Evolutionary conservation across 2,329 filamentous ascomycete genomes (phyloP), one percentile per base, ranked within the genome.

Genomic region (Colletotrichum sp.): DNA sequence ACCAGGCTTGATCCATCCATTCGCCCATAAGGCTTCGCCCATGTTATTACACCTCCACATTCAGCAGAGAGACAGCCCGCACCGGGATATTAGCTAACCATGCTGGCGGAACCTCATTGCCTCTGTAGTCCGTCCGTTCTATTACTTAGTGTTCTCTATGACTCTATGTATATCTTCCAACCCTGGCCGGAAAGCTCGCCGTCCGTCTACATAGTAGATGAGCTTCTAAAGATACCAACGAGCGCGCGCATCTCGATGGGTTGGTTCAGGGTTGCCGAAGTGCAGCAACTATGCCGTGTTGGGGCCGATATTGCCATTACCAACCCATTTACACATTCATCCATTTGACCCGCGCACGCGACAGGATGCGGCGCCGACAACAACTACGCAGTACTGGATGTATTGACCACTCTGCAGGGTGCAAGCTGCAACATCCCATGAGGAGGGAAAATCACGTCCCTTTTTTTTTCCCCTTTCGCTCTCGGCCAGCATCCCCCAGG

Each of bases 1-100:
- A 34, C 32, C 44, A 71, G 34, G 34, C 67, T 36, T 49, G n/a
- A 22, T 44, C 59, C 44, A 49, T 49, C 32, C 27, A 71, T 55
- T 62, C 25, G 36, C 9, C 62, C 34, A 62, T 62, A 70, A 62
- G 68, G 52, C 68, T 30, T 62, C 61, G 39, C 44, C 29, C 67
- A n/a, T 65, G 67, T 72, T 71, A 71, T 67, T 71, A 36, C 16
- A 62, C 72, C 44, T 62, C 72, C 72, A 75, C 72, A 63, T 62
- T 44, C 36, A 61, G 68, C 9, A 72, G 44, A 71, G 29, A 62
- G 69, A 55, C 68, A 66, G 52, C 52, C 29, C 64, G 69, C 55
- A 69, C 69, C 49, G 62, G 68, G 36, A 63, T 52, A 71, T 75
- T 67, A 16, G 61, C 62, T 36, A 67, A 52, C 62, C 62, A 30